Evolutionary conservation across 2,329 filamentous ascomycete genomes (phyloP), one percentile per base, ranked within the genome.

Genomic region (Botrytis medusae): DNA sequence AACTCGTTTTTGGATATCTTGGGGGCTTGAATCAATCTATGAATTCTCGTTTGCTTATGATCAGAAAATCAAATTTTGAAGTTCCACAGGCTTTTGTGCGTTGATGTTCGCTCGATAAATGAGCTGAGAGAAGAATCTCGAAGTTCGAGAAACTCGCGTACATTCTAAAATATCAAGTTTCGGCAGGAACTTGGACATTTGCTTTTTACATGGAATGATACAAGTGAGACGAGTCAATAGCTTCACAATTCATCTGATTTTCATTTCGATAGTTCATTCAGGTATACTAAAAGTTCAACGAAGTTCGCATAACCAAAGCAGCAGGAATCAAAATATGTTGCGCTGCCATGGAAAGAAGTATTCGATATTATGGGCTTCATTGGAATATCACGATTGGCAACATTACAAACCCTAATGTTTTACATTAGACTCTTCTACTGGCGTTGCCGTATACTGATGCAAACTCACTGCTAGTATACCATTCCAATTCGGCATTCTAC

Each of bases 1-100:
- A 3, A 22, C 20, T 29, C 10, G 4, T 25, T 48, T 34, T 8
- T 1, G 0, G 10, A n/a, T 14, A 22, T 37, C 29, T 22, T 1
- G 8, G 9, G 29, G n/a, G 0, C 16, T 34, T n/a, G 14, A 14
- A 12, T 6, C 22, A 51, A 67, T 29, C n/a, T 29, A 29, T 12
- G 1, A 44, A 16, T 44, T 22, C n/a, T 29, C n/a, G 7, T 20
- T 63, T 18, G 29, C 42, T 18, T 40, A 10, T 29, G n/a, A 32
- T 57, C 51, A 7, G 14, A 9, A 57, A 14, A 57, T 57, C 14
- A 8, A 18, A 57, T 4, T 29, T 18, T 57, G n/a, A 57, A 29
- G n/a, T 57, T 4, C 32, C 22, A 42, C 25, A 18, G 12, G 25
- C 25, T 62, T 42, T 20, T 42, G 22, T n/a, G 10, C 1, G 29